Conservation (phyloP, 2,329 filamentous ascomycete species). For the Fusarium duplospermum region DNA sequence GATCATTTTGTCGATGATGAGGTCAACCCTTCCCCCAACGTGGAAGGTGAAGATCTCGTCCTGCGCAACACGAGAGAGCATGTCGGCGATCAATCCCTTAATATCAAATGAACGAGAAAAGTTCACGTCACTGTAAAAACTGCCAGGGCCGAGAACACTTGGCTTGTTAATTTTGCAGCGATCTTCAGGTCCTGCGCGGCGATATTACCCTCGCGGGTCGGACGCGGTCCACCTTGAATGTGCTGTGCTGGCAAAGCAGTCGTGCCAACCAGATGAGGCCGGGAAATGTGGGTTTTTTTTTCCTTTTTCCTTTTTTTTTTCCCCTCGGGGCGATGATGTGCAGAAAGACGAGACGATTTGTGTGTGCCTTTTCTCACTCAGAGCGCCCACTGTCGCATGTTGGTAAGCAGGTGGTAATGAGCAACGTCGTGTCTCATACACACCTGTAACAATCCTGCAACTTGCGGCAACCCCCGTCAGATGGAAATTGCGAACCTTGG, state of each 20-base stretch:
- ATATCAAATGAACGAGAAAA: background rate
- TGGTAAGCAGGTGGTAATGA: background rate
- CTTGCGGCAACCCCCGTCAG: constrained; percentile 18
- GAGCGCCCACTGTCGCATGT: background rate
- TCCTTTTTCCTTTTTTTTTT: background rate
- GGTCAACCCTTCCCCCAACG: background rate
- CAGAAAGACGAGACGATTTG: background rate
- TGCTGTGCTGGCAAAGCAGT: background rate
- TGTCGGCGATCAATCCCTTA: constrained; percentile 24
- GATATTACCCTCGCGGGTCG: background rate
- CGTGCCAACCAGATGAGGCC: background rate
- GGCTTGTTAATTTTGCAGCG: background rate
- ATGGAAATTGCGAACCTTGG: constrained; percentile 26
- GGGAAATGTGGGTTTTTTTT: background rate
- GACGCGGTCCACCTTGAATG: background rate
- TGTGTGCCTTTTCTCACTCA: background rate
- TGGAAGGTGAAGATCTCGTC: constrained; percentile 8
- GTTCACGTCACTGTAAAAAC: background rate
- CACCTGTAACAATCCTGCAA: constrained; percentile 41
- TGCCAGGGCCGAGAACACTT: background rate
- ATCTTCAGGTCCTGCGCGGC: constrained; percentile 9
- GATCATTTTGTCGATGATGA: background rate
- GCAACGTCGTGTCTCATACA: constrained; percentile 27
- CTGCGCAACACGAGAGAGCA: constrained; percentile 16
- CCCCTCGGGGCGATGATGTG: background rate